Base-by-base conservation (phyloP, 2,329 filamentous ascomycete genomes). In the Epichloe sylvatica region DNA sequence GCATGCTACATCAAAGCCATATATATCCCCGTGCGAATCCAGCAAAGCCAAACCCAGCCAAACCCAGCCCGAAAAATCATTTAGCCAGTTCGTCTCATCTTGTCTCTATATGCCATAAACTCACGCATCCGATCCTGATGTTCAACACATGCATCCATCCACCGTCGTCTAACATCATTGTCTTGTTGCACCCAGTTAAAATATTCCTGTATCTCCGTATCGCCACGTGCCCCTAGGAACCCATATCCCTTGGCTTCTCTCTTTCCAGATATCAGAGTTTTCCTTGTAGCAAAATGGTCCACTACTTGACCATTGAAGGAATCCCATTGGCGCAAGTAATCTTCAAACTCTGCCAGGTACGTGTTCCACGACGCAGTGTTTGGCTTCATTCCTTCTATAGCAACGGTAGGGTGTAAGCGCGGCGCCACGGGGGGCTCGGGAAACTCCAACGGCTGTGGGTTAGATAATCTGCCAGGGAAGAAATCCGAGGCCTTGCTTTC, bases 151-250 rank as follows among this genome's bases (percentile, higher is more conserved):
- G 77, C 77, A 8, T 73, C 62, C 33, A 66, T 66, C 81, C 84
- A 87, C 50, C 75, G 72, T 57, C 71, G 70, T 50, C 80, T 70
- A 5, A 86, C 76, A 45, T 70, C 68, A 54, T 79, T 74, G 59
- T 89, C 84, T 62, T 86, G 77, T 55, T 76, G 74, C 49, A 83
- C 65, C 60, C 76, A 78, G 37, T 67, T 67, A 51, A 78, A 62
- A 60, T 88, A 88, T 49, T 76, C 73, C 15, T 69, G 61, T 23
- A 81, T 70, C 0, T 76, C 78, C 1, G 56, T 54, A 38, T 74
- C 67, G 23, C 72, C 62, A 1, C 62, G 60, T 8, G 64, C 57
- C 33, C 66, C 65, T 17, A 78, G 59, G 63, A 76, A 79, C 1
- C 57, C 59, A 39, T 68, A 66, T 11, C 70, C 73, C 47, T 72